A percentile compares a stretch with the other conserved stretches of the same genome.
Evolutionary conservation across 2,329 filamentous ascomycete species (phyloP).

Genomic region (Fusarium nodosum): DNA sequence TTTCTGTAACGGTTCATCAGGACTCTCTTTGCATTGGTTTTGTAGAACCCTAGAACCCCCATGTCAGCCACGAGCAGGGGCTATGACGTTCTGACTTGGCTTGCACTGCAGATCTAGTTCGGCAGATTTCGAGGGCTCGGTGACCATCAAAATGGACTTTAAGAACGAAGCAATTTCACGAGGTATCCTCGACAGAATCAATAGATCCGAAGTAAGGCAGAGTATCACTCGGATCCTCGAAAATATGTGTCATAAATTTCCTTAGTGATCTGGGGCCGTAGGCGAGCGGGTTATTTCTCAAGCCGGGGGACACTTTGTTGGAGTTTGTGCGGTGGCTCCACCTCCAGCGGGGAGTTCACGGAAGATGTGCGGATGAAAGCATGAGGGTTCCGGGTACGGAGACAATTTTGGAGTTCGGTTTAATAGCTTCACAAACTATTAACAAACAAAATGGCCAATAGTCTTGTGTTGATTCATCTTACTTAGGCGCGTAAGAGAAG

Average conservation of each 20-base stretch:
- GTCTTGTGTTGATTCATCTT: background rate
- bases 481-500: slow-evolving; percentile 11
- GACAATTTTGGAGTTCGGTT: slow-evolving; percentile 14
- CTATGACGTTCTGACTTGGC: slow-evolving; percentile 42
- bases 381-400: slow-evolving; percentile 31
- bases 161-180: slow-evolving; percentile 19
- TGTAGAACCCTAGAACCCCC: slow-evolving; percentile 19
- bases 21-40: slow-evolving; percentile 28
- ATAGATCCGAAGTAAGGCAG: slow-evolving; percentile 8
- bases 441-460: slow-evolving; percentile 15
- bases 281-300: slow-evolving; percentile 39
- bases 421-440: slow-evolving; percentile 10
- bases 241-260: slow-evolving; percentile 38
- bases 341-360: slow-evolving; percentile 46
- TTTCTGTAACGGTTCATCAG: slow-evolving; percentile 15
- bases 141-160: slow-evolving; percentile 9
- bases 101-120: slow-evolving; percentile 35
- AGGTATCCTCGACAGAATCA: slow-evolving; percentile 16
- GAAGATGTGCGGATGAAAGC: slow-evolving; percentile 25
- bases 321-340: slow-evolving; percentile 36
- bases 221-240: slow-evolving; percentile 20
- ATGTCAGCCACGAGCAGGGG: slow-evolving; percentile 37
- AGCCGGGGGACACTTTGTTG: slow-evolving; percentile 43
- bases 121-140: slow-evolving; percentile 26
- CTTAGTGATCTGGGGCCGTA: slow-evolving; percentile 32